Conservation (phyloP, 257 asterid species). For the Fraxinus americana region DNA sequence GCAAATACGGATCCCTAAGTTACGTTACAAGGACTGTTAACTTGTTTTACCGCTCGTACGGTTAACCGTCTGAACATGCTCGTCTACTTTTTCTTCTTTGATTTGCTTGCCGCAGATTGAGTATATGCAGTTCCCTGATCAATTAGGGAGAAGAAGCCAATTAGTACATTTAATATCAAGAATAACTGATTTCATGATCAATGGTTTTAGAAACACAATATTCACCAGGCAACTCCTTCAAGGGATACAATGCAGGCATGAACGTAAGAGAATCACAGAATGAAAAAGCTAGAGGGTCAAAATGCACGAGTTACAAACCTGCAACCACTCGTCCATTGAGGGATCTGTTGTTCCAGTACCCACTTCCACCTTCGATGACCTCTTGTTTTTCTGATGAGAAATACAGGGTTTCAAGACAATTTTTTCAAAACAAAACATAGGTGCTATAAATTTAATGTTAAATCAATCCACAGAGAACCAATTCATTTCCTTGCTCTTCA, state of each 20-base stretch:
- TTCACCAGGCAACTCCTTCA: neutral
- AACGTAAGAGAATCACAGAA: neutral
- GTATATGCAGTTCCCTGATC: slow-evolving; percentile 85
- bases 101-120: slow-evolving; percentile 64
- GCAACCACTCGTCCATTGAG: slow-evolving; percentile 90
- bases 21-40: slow-evolving; percentile 28
- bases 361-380: slow-evolving; percentile 93
- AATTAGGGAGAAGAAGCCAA: slow-evolving; percentile 13
- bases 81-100: slow-evolving; percentile 89
- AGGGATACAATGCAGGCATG: neutral
- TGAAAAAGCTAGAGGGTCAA: slow-evolving; percentile 13
- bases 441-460: neutral
- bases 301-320: slow-evolving; percentile 54
- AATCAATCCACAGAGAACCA: neutral
- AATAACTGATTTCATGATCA: neutral
- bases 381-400: slow-evolving; percentile 74
- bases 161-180: neutral
- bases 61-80: slow-evolving; percentile 24
- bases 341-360: slow-evolving; percentile 92
- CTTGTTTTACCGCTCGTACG: slow-evolving; percentile 32
- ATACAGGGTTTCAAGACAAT: slow-evolving; percentile 7
- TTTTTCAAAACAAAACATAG: slow-evolving; percentile 1
- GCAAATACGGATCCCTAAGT: slow-evolving; percentile 27
- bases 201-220: neutral
- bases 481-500: no score